Evolutionary conservation across 176 grass and related monocot species (phyloP).

Genomic region (Guadua angustifolia): DNA sequence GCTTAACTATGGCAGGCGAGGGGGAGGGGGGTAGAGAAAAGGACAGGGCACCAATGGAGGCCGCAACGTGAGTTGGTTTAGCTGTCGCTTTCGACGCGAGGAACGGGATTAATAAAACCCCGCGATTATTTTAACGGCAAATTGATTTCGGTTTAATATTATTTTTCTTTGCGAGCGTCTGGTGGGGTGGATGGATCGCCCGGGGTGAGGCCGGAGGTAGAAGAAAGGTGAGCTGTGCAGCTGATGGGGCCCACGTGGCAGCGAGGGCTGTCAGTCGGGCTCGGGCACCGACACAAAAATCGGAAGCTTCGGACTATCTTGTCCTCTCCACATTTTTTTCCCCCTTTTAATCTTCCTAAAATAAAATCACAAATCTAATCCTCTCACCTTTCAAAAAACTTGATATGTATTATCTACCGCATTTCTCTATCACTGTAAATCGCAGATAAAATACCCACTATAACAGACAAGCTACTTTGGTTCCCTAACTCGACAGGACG

Average conservation of each 20-base stretch:
- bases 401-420: too few relatives aligned
- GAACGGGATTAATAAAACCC: not conserved
- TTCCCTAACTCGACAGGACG: too few relatives aligned
- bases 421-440: too few relatives aligned
- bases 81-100: slow-evolving; percentile 38
- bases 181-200: not conserved
- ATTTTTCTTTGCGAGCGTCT: not conserved
- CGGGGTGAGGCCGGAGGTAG: slow-evolving; percentile 39
- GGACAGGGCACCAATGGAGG: slow-evolving; percentile 43
- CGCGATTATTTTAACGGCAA: slow-evolving; percentile 3
- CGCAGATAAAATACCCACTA: too few relatives aligned
- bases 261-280: not conserved
- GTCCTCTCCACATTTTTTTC: too few relatives aligned
- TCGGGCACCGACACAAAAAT: slow-evolving; percentile 28
- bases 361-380: too few relatives aligned
- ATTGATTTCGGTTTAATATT: slow-evolving; percentile 1
- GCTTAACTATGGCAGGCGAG: slow-evolving; percentile 26
- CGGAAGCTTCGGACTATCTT: too few relatives aligned
- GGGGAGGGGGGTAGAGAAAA: not conserved
- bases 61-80: slow-evolving; percentile 49
- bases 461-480: too few relatives aligned
- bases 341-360: too few relatives aligned
- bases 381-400: too few relatives aligned
- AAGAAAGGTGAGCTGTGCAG: slow-evolving; percentile 42
- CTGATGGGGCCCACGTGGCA: not conserved